A percentile compares a stretch with the other conserved stretches of the same genome.
These are phyloP conservation scores for Prunella vulgaris DNA, from an alignment of 257 asterid species.

Conservation along the genomic window DNA sequence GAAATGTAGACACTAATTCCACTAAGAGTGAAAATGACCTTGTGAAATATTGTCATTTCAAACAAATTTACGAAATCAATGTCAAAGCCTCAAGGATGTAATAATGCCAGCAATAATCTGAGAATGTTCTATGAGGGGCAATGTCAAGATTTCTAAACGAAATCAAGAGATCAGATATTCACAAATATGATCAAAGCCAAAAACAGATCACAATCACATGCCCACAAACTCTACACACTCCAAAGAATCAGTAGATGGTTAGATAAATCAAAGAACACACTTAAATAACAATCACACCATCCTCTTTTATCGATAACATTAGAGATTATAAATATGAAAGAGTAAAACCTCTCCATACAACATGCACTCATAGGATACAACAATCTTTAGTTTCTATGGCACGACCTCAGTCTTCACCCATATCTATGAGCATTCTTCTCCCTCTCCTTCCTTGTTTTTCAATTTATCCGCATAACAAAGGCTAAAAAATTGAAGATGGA, in stretches of 20 bases:
- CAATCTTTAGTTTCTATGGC: constrained; percentile 10
- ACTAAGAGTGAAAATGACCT: background rate
- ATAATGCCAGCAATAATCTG: background rate
- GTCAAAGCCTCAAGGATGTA: background rate
- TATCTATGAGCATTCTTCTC: constrained; percentile 27
- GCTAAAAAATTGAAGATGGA: background rate
- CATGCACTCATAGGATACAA: constrained; percentile 27
- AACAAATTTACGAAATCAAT: background rate
- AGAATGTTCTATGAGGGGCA: background rate
- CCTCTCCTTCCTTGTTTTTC: background rate
- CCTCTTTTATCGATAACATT: constrained; percentile 37
- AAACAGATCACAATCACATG: background rate
- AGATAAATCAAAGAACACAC: background rate
- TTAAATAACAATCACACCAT: constrained; percentile 20
- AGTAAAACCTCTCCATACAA: constrained; percentile 35
- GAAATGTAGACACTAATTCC: background rate
- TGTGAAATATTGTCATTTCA: background rate
- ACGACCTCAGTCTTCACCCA: constrained; percentile 3
- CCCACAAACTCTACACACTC: background rate
- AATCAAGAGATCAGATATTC: background rate
- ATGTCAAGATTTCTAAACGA: background rate
- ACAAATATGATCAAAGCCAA: background rate
- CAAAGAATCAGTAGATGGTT: background rate
- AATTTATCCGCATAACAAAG: constrained; percentile 12
- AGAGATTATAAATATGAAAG: constrained; percentile 33